phyloP scores from a whole-genome alignment of 495 filamentous ascomycete genomes.

The Zalerion maritima region DNA sequence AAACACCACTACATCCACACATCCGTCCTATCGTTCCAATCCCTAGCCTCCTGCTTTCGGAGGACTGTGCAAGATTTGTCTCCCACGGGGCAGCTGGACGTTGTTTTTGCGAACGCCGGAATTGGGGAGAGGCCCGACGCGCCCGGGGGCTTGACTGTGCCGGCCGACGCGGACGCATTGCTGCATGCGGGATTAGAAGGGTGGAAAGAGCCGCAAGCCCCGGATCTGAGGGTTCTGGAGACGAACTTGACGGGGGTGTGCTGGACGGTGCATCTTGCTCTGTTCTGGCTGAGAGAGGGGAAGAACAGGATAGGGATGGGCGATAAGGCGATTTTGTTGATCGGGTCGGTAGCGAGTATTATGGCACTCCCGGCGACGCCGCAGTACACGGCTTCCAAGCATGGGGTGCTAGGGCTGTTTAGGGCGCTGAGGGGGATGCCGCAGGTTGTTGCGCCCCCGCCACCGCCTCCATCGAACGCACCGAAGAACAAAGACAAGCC shows the following conservation, averaged over 20 bases:
- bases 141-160: slow-evolving; percentile 21
- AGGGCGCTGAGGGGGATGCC: slow-evolving; percentile 36
- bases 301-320: not conserved
- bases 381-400: slow-evolving; percentile 46
- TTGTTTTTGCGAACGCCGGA: slow-evolving; percentile 55
- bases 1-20: too few relatives aligned
- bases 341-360: slow-evolving; percentile 41
- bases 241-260: slow-evolving; percentile 49
- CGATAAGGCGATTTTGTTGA: slow-evolving; percentile 24
- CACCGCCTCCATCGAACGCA: too few relatives aligned
- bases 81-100: slow-evolving; percentile 41
- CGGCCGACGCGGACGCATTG: slow-evolving; percentile 19
- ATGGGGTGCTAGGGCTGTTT: slow-evolving; percentile 50
- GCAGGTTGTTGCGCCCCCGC: slow-evolving; percentile 23
- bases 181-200: too few relatives aligned
- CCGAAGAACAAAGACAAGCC: too few relatives aligned
- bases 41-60: too few relatives aligned
- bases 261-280: slow-evolving; percentile 50
- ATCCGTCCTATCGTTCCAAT: too few relatives aligned
- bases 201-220: slow-evolving; percentile 35
- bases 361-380: slow-evolving; percentile 28
- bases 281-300: slow-evolving; percentile 42
- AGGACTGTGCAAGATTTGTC: too few relatives aligned
- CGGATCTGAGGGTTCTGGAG: slow-evolving; percentile 36
- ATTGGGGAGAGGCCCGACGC: slow-evolving; percentile 29